Base-by-base conservation (phyloP, 139 green algal genomes). In the Tetradesmus lagerheimii region DNA sequence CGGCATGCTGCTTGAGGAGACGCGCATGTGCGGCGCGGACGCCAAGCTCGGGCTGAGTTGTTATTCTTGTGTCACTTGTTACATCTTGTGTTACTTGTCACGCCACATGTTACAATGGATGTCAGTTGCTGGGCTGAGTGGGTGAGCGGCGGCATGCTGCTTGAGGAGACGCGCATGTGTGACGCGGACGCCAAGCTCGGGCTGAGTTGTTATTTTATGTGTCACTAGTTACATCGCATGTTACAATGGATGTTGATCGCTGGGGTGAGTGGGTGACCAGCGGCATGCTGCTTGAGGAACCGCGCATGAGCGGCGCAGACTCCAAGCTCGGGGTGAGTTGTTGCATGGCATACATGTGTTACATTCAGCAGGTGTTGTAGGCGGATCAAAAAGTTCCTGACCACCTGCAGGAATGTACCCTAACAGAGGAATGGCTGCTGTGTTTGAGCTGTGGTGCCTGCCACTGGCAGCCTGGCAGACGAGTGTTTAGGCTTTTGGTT, bases 271-370 rank as follows among this genome's bases (percentile, higher is more conserved):
- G 85, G 85, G 85, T 89, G 6, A 74, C 31, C n/a, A 29, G 39
- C n/a, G 67, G 67, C 43, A 83, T 89, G 85, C 67, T 89, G 12
- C 80, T 38, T 37, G 67, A 82, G 6, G 71, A 83, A 5, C 83
- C 67, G 18, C 53, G n/a, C 27, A 62, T 83, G 39, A 83, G 85
- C 39, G 67, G 41, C 3, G 85, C 71, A 5, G 71, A 83, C 15
- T 3, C 85, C 4, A 89, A 89, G 39, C 41, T 83, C 0, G 85
- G 85, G 85, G 85, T 89, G 41, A 89, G 85, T 80, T 76, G 66
- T 23, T 25, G n/a, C n/a, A n/a, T n/a, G n/a, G n/a, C n/a, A 64
- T 64, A 5, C 14, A 27, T 11, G 20, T 64, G 25, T 25, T 4
- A 27, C 3, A n/a, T n/a, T n/a, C n/a, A n/a, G n/a, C n/a, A n/a